Evolutionary conservation across 2,329 filamentous ascomycete genomes (phyloP).

Genomic region (Pyrenophora graminea): DNA sequence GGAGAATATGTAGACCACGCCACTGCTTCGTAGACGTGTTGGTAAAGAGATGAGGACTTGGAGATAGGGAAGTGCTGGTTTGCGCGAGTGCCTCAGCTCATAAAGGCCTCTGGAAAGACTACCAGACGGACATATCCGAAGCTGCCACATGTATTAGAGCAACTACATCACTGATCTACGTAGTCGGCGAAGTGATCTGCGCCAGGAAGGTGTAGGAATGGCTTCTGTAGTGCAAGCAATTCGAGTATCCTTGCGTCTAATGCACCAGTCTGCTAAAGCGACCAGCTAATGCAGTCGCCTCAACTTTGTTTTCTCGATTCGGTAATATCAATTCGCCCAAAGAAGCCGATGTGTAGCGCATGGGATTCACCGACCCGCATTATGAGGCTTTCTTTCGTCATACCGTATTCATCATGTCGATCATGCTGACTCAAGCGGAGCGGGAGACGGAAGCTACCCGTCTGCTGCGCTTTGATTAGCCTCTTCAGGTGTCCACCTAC

Average conservation of each 20-base stretch:
- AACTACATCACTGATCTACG: constrained; percentile 17
- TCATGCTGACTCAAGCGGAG: constrained; percentile 14
- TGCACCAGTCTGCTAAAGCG: neutral
- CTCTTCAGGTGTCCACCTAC: neutral
- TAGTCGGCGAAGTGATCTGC: constrained; percentile 14
- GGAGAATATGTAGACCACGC: constrained; percentile 13
- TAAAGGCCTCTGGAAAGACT: neutral
- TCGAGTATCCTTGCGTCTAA: constrained; percentile 12
- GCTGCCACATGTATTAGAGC: neutral
- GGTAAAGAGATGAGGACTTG: neutral
- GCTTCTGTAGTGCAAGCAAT: neutral
- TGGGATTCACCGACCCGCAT: constrained; percentile 1
- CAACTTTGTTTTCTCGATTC: constrained; percentile 1
- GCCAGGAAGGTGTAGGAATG: neutral
- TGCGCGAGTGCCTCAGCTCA: constrained; percentile 1
- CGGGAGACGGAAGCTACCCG: constrained; percentile 4
- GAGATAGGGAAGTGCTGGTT: neutral
- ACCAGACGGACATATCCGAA: neutral
- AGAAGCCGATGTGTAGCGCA: constrained; percentile 6
- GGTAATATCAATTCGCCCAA: constrained; percentile 9
- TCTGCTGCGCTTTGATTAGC: constrained; percentile 2
- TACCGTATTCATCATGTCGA: constrained; percentile 20
- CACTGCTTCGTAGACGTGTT: constrained; percentile 11
- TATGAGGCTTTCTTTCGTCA: constrained; percentile 22
- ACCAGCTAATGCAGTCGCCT: constrained; percentile 10